Evolutionary conservation across 352 stramenopile genomes (phyloP).

Genomic region (Phytophthora hibernalis): DNA sequence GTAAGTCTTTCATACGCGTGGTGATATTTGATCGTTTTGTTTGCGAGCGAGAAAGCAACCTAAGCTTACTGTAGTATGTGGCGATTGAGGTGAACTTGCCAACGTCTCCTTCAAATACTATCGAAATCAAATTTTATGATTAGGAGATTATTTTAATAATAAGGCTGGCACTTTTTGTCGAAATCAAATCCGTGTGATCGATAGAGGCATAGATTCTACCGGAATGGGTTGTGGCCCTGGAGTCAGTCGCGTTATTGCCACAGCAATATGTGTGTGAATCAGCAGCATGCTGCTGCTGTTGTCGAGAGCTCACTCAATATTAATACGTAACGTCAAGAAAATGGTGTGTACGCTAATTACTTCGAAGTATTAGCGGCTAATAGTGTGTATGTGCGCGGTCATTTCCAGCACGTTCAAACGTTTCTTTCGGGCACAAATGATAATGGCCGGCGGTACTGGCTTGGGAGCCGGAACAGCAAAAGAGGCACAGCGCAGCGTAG

Average conservation of each 20-base stretch:
- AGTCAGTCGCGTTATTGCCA: too few species aligned
- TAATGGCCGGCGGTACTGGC: constrained; percentile 9
- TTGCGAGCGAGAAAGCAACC: too few species aligned
- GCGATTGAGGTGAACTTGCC: too few species aligned
- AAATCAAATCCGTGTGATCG: constrained; percentile 10
- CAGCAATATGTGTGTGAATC: constrained; percentile 1
- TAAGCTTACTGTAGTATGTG: constrained; percentile 25
- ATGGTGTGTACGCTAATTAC: background rate
- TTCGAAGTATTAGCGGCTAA: too few species aligned
- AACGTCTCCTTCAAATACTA: too few species aligned
- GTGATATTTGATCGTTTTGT: constrained; percentile 1
- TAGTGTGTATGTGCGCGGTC: background rate
- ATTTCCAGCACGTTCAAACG: background rate
- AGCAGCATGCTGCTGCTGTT: too few species aligned
- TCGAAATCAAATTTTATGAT: too few species aligned
- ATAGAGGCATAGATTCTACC: background rate
- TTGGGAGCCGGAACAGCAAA: constrained; percentile 16
- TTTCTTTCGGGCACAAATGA: constrained; percentile 12
- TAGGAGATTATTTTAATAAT: too few species aligned
- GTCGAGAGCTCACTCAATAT: background rate
- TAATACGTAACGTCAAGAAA: background rate
- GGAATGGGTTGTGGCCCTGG: background rate
- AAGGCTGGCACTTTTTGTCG: constrained; percentile 2
- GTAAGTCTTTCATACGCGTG: background rate
- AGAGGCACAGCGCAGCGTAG: constrained; percentile 9